phyloP scores from a whole-genome alignment of 176 grass and related monocot genomes.

The Thalia dealbata region DNA sequence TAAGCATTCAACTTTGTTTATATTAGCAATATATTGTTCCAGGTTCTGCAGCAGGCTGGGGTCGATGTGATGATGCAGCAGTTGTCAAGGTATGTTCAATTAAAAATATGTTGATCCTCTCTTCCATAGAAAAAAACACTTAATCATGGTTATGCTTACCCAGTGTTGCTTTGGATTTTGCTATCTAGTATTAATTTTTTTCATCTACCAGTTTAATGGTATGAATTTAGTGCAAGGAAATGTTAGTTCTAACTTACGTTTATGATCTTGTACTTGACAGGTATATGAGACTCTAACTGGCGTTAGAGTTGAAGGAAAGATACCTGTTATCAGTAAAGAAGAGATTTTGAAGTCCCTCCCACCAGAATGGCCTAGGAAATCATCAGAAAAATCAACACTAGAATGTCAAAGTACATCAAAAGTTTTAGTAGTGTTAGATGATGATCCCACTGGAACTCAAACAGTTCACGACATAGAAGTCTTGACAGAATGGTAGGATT shows the following conservation, averaged over 20 bases:
- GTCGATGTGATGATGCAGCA: constrained; percentile 74
- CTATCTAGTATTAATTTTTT: neutral
- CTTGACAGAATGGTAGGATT: constrained; percentile 82
- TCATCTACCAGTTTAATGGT: neutral
- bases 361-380: constrained; percentile 64
- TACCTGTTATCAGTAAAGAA: constrained; percentile 52
- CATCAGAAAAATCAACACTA: constrained; percentile 45
- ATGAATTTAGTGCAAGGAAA: neutral
- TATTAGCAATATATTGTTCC: constrained; percentile 12
- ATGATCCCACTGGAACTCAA: constrained; percentile 96
- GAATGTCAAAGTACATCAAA: constrained; percentile 48
- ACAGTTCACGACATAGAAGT: constrained; percentile 97
- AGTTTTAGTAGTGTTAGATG: constrained; percentile 83
- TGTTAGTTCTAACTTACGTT: neutral
- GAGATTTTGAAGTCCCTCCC: constrained; percentile 63
- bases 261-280: constrained; percentile 22
- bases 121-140: no score
- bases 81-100: constrained; percentile 58
- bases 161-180: no score
- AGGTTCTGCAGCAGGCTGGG: constrained; percentile 90
- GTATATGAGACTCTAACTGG: constrained; percentile 92
- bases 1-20: neutral
- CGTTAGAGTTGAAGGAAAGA: constrained; percentile 80
- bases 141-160: no score
- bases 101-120: neutral